Evolutionary conservation across 495 filamentous ascomycete genomes (phyloP), one percentile per base, ranked within the genome.

Genomic region (Elasticomyces elasticus): DNA sequence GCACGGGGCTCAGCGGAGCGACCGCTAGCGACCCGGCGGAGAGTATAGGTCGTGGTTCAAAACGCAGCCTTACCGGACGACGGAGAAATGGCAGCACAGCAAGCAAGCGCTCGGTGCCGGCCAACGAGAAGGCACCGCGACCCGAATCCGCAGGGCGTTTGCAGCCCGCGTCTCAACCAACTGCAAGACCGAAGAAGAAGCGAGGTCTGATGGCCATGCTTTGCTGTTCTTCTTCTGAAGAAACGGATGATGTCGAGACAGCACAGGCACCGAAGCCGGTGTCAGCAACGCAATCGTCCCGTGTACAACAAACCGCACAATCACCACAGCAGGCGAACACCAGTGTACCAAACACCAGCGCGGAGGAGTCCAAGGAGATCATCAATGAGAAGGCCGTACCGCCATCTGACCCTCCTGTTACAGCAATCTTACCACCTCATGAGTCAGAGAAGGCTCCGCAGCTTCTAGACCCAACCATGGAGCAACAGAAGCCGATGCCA

Each of bases 161-260:
- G 23, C 51, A 25, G 30, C 1, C 55, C 6, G 30, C 49, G 49
- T 52, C 59, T 1, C 51, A 69, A 67, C 57, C 72, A 58, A 43
- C 66, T 64, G 56, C 64, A 64, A 80, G 77, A 62, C 67, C 74
- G 50, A 84, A 86, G 84, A 71, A 80, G 79, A 66, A 73, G 71
- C 48, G 75, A 68, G 37, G 80, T 10, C 70, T 95, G 33, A 70
- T 94, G 20, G 75, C 86, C 24, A 81, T 92, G 52, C 72, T 95
- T 45, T 95, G 89, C 72, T 95, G 89, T 66, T 81, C 82, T 26
- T 78, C 82, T 25, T 76, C 81, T 35, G 77, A 81, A 53, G 69
- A 78, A 42, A 79, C 78, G n/a, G 79, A 82, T 52, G 70, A 78
- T 2, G 72, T 81, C 35, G 81, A 80, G 54, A 67, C 71, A 40